Evolutionary conservation across 116 monocot species (phyloP).

Genomic region (Zostera marina): DNA sequence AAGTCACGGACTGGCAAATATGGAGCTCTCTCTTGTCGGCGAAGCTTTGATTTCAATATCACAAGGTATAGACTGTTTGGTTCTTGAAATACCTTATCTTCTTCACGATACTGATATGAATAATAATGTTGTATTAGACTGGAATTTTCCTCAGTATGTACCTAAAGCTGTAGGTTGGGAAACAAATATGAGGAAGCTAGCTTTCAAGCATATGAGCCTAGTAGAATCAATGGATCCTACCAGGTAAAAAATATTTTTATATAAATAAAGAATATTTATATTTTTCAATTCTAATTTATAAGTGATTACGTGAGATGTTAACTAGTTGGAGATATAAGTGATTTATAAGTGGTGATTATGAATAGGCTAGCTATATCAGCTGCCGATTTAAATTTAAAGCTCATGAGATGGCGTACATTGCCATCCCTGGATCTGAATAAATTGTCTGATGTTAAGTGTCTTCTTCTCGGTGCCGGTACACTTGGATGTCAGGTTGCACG

Average conservation of each 20-base stretch:
- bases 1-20: conserved; percentile 58
- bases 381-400: conserved; percentile 86
- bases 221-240: conserved; percentile 84
- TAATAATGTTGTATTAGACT: conserved; percentile 21
- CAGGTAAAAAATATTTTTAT: conserved; percentile 21
- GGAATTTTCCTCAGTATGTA: conserved; percentile 29
- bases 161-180: conserved; percentile 93
- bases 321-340: neutral
- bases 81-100: neutral
- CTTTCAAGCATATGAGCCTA: conserved; percentile 42
- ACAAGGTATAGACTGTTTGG: conserved; percentile 32
- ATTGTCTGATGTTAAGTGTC: conserved; percentile 46
- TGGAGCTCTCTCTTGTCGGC: conserved; percentile 65
- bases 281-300: neutral
- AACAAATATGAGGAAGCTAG: conserved; percentile 32
- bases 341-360: too few relatives aligned
- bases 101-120: neutral
- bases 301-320: neutral
- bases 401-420: conserved; percentile 88
- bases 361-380: conserved; percentile 75
- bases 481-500: conserved; percentile 99
- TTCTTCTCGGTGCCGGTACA: conserved; percentile 87
- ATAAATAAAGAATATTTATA: neutral
- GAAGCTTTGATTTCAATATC: conserved; percentile 44
- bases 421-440: conserved; percentile 46